Percentiles rank a stretch among this genome's conserved stretches.
Conservation (phyloP, 2,329 filamentous ascomycete genomes). For the Lomentospora prolificans region DNA sequence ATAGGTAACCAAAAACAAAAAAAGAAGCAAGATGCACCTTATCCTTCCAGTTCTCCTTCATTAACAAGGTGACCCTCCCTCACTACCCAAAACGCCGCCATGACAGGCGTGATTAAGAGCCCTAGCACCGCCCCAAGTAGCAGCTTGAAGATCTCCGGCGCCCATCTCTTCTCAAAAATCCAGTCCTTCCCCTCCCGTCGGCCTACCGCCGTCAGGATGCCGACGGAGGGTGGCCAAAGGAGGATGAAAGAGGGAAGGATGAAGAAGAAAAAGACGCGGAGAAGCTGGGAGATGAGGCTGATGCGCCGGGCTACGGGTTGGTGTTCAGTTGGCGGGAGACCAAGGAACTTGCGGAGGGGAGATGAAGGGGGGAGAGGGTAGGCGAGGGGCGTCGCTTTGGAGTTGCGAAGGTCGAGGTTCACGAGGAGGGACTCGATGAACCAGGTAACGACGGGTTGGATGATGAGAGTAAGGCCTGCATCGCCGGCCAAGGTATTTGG, state of each 20-base stretch:
- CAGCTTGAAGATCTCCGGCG: slow-evolving; percentile 39
- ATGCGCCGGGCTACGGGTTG: slow-evolving; percentile 13
- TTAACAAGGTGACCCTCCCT: slow-evolving; percentile 34
- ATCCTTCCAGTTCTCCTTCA: background rate
- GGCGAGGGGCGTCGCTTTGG: slow-evolving; percentile 36
- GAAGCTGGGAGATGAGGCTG: slow-evolving; percentile 29
- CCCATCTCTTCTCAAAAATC: slow-evolving; percentile 31
- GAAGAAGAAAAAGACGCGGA: slow-evolving; percentile 28
- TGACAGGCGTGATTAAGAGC: slow-evolving; percentile 34
- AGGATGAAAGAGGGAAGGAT: slow-evolving; percentile 29
- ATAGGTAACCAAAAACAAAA: background rate
- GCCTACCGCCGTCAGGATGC: slow-evolving; percentile 30
- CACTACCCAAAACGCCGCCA: slow-evolving; percentile 40
- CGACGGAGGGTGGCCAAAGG: slow-evolving; percentile 33
- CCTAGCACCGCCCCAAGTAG: slow-evolving; percentile 36
- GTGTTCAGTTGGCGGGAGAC: slow-evolving; percentile 21
- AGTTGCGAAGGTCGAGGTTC: slow-evolving; percentile 32
- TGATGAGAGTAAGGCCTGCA: slow-evolving; percentile 38
- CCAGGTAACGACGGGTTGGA: slow-evolving; percentile 43
- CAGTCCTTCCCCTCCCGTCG: slow-evolving; percentile 25
- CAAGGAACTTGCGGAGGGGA: slow-evolving; percentile 30
- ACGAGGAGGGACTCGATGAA: slow-evolving; percentile 38
- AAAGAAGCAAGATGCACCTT: background rate
- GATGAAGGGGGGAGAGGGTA: slow-evolving; percentile 27
- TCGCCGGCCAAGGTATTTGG: slow-evolving; percentile 43